Conservation (phyloP, 257 asterid species). For the Salvia hispanica region DNA sequence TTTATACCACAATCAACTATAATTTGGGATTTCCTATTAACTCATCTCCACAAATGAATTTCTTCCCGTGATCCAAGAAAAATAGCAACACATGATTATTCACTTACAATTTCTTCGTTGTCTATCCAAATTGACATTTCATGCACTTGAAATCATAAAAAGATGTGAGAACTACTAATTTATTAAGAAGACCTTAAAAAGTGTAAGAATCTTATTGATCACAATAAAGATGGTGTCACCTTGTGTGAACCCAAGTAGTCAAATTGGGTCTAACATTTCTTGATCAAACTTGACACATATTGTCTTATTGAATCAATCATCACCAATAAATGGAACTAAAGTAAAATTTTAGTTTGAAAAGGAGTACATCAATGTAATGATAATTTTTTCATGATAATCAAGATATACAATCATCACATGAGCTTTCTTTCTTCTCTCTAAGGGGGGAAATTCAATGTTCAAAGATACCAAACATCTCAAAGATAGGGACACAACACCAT, state of each 20-base stretch:
- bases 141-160: slow-evolving; percentile 11
- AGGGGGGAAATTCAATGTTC: slow-evolving; percentile 33
- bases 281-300: slow-evolving; percentile 15
- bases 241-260: slow-evolving; percentile 31
- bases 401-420: slow-evolving; percentile 23
- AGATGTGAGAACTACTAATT: slow-evolving; percentile 16
- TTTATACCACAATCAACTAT: too few relatives aligned
- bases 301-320: slow-evolving; percentile 20
- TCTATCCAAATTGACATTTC: slow-evolving; percentile 14
- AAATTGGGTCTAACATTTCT: neutral
- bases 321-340: slow-evolving; percentile 14
- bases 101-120: neutral
- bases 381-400: slow-evolving; percentile 21
- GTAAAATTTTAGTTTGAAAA: slow-evolving; percentile 24
- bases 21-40: too few relatives aligned
- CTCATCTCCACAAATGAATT: neutral
- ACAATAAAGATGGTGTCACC: slow-evolving; percentile 1
- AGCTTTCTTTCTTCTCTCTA: slow-evolving; percentile 19
- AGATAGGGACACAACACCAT: slow-evolving; percentile 24
- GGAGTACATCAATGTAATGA: neutral
- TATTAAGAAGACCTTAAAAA: slow-evolving; percentile 5
- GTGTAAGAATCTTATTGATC: slow-evolving; percentile 10
- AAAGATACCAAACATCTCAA: slow-evolving; percentile 31
- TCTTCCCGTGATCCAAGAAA: neutral
- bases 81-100: neutral